Conservation (phyloP, 176 grass and related monocot species). For the Avena eriantha region DNA sequence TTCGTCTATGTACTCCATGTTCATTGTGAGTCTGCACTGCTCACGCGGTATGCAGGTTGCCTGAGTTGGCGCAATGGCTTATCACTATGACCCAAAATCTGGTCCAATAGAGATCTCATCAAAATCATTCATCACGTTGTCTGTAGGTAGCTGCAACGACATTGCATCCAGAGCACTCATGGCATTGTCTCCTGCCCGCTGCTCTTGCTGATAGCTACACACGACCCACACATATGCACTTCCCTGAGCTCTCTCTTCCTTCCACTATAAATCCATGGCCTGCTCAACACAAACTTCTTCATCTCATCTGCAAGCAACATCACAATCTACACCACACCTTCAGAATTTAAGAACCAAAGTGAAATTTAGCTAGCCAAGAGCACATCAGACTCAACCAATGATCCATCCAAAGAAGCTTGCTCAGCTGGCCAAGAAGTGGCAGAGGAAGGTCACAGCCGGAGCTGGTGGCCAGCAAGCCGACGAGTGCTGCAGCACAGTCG, state of each 20-base stretch:
- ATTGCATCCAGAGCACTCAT: conserved; percentile 40
- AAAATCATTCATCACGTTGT: neutral
- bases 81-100: neutral
- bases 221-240: neutral
- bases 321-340: neutral
- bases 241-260: neutral
- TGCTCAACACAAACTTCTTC: conserved; percentile 8
- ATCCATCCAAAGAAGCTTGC: conserved; percentile 52
- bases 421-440: conserved; percentile 61
- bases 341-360: neutral
- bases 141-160: neutral
- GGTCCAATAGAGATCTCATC: conserved; percentile 16
- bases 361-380: conserved; percentile 21
- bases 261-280: conserved; percentile 38
- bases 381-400: conserved; percentile 31
- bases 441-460: conserved; percentile 35
- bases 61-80: neutral
- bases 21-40: neutral
- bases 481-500: conserved; percentile 9
- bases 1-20: neutral
- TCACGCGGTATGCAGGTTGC: neutral
- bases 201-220: neutral
- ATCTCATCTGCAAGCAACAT: conserved; percentile 15
- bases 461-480: neutral
- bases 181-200: conserved; percentile 43